phyloP scores from a whole-genome alignment of 2,329 filamentous ascomycete genomes.

The Didymosphaeria variabile region DNA sequence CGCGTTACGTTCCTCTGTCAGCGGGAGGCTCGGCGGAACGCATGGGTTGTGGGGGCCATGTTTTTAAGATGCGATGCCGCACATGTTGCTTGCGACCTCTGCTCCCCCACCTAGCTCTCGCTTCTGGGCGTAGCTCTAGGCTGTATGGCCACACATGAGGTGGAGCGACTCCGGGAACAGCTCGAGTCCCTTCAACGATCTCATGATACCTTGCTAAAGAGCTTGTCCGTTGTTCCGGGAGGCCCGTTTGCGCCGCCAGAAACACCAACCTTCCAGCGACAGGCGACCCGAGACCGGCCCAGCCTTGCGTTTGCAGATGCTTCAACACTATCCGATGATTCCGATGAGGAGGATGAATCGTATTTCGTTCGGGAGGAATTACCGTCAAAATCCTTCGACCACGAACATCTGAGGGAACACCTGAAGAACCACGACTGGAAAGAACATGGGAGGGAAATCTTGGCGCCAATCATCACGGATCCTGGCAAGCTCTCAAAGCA shows the following conservation, averaged over 20 bases:
- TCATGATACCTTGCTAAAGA: constrained; percentile 41
- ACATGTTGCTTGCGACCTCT: background rate
- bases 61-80: constrained; percentile 11
- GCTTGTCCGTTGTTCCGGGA: constrained; percentile 36
- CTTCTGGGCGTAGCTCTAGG: background rate
- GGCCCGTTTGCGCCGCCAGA: constrained; percentile 38
- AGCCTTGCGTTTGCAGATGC: constrained; percentile 43
- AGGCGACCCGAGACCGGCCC: constrained; percentile 22
- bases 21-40: constrained; percentile 29
- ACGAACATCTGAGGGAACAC: constrained; percentile 57
- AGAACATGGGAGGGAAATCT: constrained; percentile 51
- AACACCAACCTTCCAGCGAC: constrained; percentile 31
- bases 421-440: constrained; percentile 55
- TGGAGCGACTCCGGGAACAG: constrained; percentile 45
- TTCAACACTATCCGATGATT: constrained; percentile 47
- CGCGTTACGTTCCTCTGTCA: constrained; percentile 14
- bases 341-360: constrained; percentile 45
- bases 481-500: constrained; percentile 54
- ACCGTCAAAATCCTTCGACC: constrained; percentile 50
- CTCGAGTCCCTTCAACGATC: constrained; percentile 44
- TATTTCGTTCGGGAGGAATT: constrained; percentile 53
- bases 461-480: constrained; percentile 56
- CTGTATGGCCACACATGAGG: constrained; percentile 36
- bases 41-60: constrained; percentile 29
- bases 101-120: background rate